Percentiles rank a stretch among this genome's conserved stretches.
Conservation (phyloP, 805 yeast genomes). For the Pichia membranifaciens region DNA sequence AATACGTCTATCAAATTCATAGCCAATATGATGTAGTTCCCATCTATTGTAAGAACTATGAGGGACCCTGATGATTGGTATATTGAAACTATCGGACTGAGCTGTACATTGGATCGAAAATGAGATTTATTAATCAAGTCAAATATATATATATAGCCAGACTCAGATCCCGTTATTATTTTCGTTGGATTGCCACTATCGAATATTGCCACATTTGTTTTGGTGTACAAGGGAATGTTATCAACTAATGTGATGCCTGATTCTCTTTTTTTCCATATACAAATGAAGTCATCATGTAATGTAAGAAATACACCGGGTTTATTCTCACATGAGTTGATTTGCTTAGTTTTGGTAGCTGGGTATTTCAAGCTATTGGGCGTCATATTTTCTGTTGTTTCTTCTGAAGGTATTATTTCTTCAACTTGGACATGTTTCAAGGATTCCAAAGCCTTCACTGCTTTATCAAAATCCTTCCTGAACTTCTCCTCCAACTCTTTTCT, state of each 20-base stretch:
- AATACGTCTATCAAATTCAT: conserved; percentile 19
- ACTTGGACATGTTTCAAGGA: not conserved
- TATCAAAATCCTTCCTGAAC: conserved; percentile 3
- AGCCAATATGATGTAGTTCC: conserved; percentile 19
- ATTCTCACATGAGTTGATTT: not conserved
- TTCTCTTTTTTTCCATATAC: conserved; percentile 19
- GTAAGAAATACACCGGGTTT: conserved; percentile 1
- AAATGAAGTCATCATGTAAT: conserved; percentile 10
- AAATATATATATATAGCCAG: conserved; percentile 42
- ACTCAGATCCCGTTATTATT: conserved; percentile 43
- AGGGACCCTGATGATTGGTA: conserved; percentile 25
- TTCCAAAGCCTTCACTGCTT: not conserved
- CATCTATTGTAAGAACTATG: conserved; percentile 21
- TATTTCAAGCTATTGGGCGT: not conserved
- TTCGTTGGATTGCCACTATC: conserved; percentile 34
- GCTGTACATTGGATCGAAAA: conserved; percentile 3
- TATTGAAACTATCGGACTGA: conserved; percentile 19
- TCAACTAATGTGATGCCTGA: conserved; percentile 14
- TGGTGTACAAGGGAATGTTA: conserved; percentile 34
- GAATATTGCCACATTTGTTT: conserved; percentile 36
- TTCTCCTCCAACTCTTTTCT: conserved; percentile 9
- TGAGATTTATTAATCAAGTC: conserved; percentile 1
- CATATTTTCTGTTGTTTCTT: not conserved
- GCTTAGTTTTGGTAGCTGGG: conserved; percentile 6
- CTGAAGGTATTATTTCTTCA: no score